A percentile compares a stretch with the other conserved stretches of the same genome.
Evolutionary conservation across 208 protist genomes (phyloP).

Genomic region (Acanthamoeba sp.): DNA sequence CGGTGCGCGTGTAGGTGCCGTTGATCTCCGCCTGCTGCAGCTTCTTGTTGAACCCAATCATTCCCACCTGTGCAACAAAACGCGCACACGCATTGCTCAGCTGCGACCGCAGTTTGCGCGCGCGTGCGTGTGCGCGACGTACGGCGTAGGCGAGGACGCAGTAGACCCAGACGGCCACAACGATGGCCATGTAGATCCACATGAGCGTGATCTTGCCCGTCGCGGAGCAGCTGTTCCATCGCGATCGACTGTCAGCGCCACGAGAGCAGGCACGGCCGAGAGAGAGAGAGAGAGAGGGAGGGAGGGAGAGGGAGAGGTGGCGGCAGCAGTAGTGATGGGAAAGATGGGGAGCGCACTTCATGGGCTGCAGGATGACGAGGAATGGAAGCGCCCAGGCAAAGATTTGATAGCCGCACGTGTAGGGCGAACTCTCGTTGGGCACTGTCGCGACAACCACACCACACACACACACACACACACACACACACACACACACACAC

Average conservation of each 20-base stretch:
- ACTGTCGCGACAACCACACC: background rate
- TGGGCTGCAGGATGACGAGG: slow-evolving; percentile 27
- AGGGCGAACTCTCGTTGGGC: slow-evolving; percentile 44
- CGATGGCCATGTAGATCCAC: slow-evolving; percentile 53
- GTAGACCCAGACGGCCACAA: slow-evolving; percentile 19
- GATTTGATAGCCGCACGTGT: slow-evolving; percentile 28
- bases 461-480: too few relatives aligned
- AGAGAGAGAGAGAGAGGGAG: background rate
- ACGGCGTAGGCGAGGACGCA: slow-evolving; percentile 34
- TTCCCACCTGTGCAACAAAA: slow-evolving; percentile 17
- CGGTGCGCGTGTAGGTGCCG: slow-evolving; percentile 23
- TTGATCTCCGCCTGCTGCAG: slow-evolving; percentile 61
- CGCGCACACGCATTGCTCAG: too few relatives aligned
- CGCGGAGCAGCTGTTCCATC: background rate
- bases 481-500: background rate
- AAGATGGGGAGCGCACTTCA: background rate
- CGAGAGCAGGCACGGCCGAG: background rate
- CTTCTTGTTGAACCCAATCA: slow-evolving; percentile 56
- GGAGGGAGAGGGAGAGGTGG: background rate
- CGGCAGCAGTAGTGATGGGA: too few relatives aligned
- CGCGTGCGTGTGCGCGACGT: background rate
- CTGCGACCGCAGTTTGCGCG: background rate
- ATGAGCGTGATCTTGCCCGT: slow-evolving; percentile 28
- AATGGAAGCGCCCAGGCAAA: slow-evolving; percentile 57
- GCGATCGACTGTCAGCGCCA: background rate